Percentiles rank a stretch among this genome's conserved stretches.
phyloP scores from a whole-genome alignment of 768 basidiomycete species.

The Coprinopsis strossmayeri region DNA sequence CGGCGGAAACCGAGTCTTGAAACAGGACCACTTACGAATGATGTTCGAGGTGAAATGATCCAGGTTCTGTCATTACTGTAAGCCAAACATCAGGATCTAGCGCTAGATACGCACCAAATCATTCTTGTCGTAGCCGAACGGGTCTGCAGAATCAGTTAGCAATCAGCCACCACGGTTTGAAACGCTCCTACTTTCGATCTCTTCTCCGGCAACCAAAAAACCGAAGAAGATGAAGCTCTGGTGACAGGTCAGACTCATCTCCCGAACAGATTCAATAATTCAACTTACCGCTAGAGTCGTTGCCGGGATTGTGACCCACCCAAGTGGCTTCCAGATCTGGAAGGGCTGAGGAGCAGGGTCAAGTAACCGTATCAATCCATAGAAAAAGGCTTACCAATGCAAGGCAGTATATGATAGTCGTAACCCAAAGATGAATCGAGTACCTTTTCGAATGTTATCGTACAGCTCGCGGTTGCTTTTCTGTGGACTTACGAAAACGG shows the following conservation, averaged over 20 bases:
- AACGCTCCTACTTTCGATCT: slow-evolving; percentile 57
- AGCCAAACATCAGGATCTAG: not conserved
- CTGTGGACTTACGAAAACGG: slow-evolving; percentile 54
- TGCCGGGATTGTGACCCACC: slow-evolving; percentile 61
- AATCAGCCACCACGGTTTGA: slow-evolving; percentile 1
- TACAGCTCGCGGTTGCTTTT: not conserved
- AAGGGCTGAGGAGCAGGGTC: slow-evolving; percentile 39
- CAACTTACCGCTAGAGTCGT: slow-evolving; percentile 43
- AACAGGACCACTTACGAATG: slow-evolving; percentile 39
- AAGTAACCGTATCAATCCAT: not conserved
- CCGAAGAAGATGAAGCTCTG: slow-evolving; percentile 69
- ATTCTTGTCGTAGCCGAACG: slow-evolving; percentile 65
- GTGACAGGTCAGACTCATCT: slow-evolving; percentile 3
- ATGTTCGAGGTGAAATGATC: slow-evolving; percentile 69
- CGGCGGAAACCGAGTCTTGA: not conserved
- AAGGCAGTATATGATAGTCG: slow-evolving; percentile 55
- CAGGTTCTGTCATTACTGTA: slow-evolving; percentile 36
- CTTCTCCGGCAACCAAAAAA: slow-evolving; percentile 67
- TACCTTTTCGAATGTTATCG: slow-evolving; percentile 34
- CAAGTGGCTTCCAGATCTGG: slow-evolving; percentile 49
- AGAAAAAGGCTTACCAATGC: slow-evolving; percentile 37
- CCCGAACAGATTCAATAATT: slow-evolving; percentile 4
- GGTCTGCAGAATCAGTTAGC: slow-evolving; percentile 24
- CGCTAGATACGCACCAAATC: slow-evolving; percentile 42
- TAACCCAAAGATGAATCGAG: slow-evolving; percentile 62